Conservation (phyloP, 257 asterid genomes). For the Solanum chilense region DNA sequence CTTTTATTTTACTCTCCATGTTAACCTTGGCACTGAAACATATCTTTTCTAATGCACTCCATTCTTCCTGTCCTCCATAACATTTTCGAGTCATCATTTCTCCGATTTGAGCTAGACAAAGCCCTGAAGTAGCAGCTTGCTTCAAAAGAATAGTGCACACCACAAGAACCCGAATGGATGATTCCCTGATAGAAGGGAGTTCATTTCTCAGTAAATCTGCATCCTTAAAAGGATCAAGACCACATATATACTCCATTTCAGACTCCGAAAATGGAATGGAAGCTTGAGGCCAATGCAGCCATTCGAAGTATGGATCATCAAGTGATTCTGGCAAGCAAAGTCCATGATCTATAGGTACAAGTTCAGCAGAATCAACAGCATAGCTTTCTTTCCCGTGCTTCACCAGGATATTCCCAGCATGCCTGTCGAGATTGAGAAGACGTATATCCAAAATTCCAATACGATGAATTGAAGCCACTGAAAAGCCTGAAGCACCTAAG, state of each 20-base stretch:
- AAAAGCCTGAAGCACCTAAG: conserved; percentile 83
- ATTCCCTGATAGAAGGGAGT: conserved; percentile 65
- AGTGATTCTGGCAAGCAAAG: conserved; percentile 87
- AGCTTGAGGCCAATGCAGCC: conserved; percentile 98
- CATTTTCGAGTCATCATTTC: conserved; percentile 82
- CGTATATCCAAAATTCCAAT: conserved; percentile 82
- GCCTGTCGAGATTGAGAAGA: conserved; percentile 86
- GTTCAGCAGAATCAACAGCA: conserved; percentile 50
- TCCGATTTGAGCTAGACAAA: conserved; percentile 85
- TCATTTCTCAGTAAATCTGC: conserved; percentile 52
- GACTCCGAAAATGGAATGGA: conserved; percentile 71
- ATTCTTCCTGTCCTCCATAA: conserved; percentile 49
- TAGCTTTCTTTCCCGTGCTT: conserved; percentile 40
- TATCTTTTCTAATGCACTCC: conserved; percentile 61
- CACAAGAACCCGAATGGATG: conserved; percentile 71
- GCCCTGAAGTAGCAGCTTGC: conserved; percentile 48
- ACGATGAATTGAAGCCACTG: conserved; percentile 66
- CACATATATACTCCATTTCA: conserved; percentile 57
- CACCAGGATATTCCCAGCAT: conserved; percentile 88
- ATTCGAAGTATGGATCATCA: conserved; percentile 92
- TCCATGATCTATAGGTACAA: conserved; percentile 93
- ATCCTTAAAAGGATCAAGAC: conserved; percentile 70
- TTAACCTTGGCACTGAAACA: conserved; percentile 51
- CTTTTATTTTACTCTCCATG: conserved; percentile 15
- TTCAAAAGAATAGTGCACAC: conserved; percentile 73